Percentiles rank a stretch among this genome's conserved stretches.
These are phyloP conservation scores for Trichomonas tenax DNA, from an alignment of 208 protist genomes.

Conservation along the genomic window DNA sequence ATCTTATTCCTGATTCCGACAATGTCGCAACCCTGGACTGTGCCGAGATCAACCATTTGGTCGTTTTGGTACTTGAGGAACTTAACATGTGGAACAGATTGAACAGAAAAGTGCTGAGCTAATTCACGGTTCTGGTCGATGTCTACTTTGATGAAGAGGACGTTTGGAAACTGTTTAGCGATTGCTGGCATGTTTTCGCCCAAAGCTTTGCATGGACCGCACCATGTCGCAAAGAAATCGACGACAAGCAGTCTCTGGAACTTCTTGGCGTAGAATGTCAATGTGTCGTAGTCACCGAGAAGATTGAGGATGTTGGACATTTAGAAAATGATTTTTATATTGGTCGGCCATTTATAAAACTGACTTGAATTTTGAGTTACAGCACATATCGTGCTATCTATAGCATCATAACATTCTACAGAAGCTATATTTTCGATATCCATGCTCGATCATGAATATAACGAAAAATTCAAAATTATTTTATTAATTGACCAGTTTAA, in stretches of 20 bases:
- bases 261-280: background rate
- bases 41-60: background rate
- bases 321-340: background rate
- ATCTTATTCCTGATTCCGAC: background rate
- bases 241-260: background rate
- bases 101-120: background rate
- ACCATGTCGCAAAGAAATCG: conserved; percentile 10
- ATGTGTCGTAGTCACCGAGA: background rate
- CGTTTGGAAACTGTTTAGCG: background rate
- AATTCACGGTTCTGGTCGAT: background rate
- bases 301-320: background rate
- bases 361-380: too few relatives aligned
- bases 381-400: too few relatives aligned
- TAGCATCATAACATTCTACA: too few relatives aligned
- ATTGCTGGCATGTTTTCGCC: background rate
- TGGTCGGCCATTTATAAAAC: background rate
- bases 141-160: background rate
- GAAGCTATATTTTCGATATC: too few relatives aligned
- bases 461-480: too few relatives aligned
- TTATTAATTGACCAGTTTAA: too few relatives aligned
- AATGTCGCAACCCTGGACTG: background rate
- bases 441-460: too few relatives aligned
- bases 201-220: background rate
- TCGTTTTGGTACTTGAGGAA: background rate
- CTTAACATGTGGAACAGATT: background rate